phyloP scores from a whole-genome alignment of 225 moss, liverwort and hornwort species.

The Marchantia paleacea region DNA sequence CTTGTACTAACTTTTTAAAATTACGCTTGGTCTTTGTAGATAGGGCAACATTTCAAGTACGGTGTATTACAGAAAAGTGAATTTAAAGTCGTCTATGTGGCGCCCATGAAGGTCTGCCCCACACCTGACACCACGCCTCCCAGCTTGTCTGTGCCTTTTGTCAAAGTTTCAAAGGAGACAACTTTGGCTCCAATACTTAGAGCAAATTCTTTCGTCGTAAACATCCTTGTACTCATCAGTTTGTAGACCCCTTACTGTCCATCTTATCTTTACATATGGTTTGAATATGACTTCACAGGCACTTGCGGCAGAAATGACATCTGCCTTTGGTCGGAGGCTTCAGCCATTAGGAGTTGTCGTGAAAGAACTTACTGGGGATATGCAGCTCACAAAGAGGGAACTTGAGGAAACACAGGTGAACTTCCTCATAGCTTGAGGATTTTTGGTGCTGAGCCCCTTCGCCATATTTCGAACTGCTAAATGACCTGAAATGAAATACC shows the following conservation, averaged over 20 bases:
- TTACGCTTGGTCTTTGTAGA: slow-evolving; percentile 39
- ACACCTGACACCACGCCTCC: background rate
- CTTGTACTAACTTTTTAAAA: background rate
- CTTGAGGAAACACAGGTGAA: slow-evolving; percentile 94
- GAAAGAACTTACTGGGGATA: slow-evolving; percentile 96
- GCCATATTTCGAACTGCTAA: background rate
- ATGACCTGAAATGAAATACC: background rate
- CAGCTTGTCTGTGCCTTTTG: background rate
- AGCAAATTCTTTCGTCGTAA: background rate
- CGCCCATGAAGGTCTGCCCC: slow-evolving; percentile 93
- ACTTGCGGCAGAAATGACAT: slow-evolving; percentile 96
- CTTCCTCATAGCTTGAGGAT: background rate
- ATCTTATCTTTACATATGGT: background rate
- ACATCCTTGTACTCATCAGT: background rate
- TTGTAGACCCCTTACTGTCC: background rate
- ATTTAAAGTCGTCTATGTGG: slow-evolving; percentile 98
- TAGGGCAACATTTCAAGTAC: slow-evolving; percentile 72
- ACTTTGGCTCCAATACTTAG: background rate
- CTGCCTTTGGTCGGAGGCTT: slow-evolving; percentile 86
- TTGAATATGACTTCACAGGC: slow-evolving; percentile 44
- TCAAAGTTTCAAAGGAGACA: background rate
- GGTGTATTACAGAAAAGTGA: slow-evolving; percentile 88
- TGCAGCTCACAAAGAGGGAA: slow-evolving; percentile 97
- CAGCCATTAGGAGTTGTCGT: slow-evolving; percentile 74
- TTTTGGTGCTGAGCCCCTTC: background rate